phyloP scores from a whole-genome alignment of 2,329 filamentous ascomycete genomes.

The Cryphonectria nitschkei region DNA sequence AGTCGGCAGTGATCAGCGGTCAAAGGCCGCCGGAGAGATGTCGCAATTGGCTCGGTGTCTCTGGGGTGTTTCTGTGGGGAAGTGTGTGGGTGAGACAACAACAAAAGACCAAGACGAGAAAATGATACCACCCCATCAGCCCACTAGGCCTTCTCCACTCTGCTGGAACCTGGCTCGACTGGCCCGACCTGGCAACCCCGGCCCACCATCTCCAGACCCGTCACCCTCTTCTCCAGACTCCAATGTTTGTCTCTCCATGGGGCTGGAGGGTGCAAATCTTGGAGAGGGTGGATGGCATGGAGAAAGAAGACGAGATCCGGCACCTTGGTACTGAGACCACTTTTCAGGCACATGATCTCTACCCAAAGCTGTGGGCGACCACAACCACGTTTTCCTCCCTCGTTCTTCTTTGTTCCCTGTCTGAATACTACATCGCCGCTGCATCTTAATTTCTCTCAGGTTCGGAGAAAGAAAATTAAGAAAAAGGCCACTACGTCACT shows the following conservation, averaged over 20 bases:
- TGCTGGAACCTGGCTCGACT: background rate
- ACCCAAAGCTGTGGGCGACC: too few species aligned
- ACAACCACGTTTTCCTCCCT: too few species aligned
- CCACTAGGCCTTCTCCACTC: background rate
- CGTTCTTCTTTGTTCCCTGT: background rate
- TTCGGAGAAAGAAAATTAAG: background rate
- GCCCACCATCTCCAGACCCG: slow-evolving; percentile 16
- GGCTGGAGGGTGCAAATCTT: background rate
- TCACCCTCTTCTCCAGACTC: slow-evolving; percentile 17
- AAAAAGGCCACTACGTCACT: background rate
- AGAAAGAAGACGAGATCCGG: too few species aligned
- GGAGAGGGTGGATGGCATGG: background rate
- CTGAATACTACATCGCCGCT: background rate
- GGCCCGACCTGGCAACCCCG: background rate
- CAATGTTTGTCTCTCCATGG: slow-evolving; percentile 22
- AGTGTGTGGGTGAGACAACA: background rate
- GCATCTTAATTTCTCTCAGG: background rate
- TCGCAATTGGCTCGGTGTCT: slow-evolving; percentile 18
- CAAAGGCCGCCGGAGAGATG: background rate
- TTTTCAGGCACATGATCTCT: too few species aligned
- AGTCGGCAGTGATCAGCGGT: slow-evolving; percentile 21
- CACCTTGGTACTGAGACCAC: too few species aligned
- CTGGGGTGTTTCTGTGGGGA: slow-evolving; percentile 15
- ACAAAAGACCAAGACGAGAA: background rate
- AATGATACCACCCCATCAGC: background rate